phyloP scores from a whole-genome alignment of 2,329 filamentous ascomycete species.

The Ascochyta koolunga region DNA sequence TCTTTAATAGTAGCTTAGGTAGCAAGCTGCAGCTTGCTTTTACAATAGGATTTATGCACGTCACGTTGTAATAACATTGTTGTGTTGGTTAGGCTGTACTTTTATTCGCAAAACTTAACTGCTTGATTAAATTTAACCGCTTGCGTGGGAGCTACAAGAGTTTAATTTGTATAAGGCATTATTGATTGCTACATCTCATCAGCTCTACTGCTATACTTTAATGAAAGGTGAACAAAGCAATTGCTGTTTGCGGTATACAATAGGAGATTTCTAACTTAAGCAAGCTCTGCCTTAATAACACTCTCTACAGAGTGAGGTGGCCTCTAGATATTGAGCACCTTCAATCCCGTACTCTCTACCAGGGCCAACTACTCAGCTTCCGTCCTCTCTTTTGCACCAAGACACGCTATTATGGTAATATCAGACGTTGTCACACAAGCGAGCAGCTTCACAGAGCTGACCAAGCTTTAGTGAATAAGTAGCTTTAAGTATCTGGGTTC shows the following conservation, averaged over 20 bases:
- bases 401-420: conserved; percentile 47
- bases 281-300: conserved; percentile 16
- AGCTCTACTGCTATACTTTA: neutral
- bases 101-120: too few relatives aligned
- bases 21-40: too few relatives aligned
- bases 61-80: too few relatives aligned
- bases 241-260: conserved; percentile 2
- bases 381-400: conserved; percentile 49
- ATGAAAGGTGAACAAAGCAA: neutral
- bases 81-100: too few relatives aligned
- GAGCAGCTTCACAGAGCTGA: conserved; percentile 41
- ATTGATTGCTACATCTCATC: too few relatives aligned
- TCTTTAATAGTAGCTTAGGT: too few relatives aligned
- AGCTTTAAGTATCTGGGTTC: conserved; percentile 44
- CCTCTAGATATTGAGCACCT: conserved; percentile 14
- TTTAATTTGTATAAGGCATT: too few relatives aligned
- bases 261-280: conserved; percentile 1
- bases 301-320: conserved; percentile 16
- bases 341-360: conserved; percentile 21
- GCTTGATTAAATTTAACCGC: too few relatives aligned
- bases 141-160: too few relatives aligned
- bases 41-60: too few relatives aligned
- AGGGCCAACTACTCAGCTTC: conserved; percentile 43
- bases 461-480: conserved; percentile 52
- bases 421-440: conserved; percentile 40